phyloP scores from a whole-genome alignment of 352 stramenopile species.

The Phytophthora hybrid region DNA sequence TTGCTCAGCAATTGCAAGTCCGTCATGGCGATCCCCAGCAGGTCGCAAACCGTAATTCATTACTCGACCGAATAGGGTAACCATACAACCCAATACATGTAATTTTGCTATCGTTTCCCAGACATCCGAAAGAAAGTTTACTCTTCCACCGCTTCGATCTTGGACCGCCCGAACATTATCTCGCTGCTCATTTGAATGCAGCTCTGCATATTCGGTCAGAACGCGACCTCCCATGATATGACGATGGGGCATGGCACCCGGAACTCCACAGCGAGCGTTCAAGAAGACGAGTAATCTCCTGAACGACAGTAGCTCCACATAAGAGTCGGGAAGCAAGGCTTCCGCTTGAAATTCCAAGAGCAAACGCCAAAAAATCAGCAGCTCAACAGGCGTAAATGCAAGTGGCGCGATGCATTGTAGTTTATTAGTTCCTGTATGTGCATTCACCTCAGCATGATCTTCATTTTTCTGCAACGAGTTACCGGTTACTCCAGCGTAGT shows the following conservation, averaged over 20 bases:
- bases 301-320: constrained; percentile 6
- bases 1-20: constrained; percentile 20
- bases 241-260: neutral
- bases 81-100: constrained; percentile 15
- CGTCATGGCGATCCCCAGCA: constrained; percentile 16
- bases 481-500: constrained; percentile 8
- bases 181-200: constrained; percentile 15
- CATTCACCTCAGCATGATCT: neutral
- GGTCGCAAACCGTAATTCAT: constrained; percentile 18
- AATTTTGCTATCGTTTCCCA: constrained; percentile 18
- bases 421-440: neutral
- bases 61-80: constrained; percentile 5
- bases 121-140: neutral
- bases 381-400: constrained; percentile 1
- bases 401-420: neutral
- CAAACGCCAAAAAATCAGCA: neutral
- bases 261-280: constrained; percentile 18
- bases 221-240: constrained; percentile 12
- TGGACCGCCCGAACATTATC: constrained; percentile 6
- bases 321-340: constrained; percentile 2
- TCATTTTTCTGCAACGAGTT: neutral
- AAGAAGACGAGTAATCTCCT: constrained; percentile 10
- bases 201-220: constrained; percentile 15
- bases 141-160: constrained; percentile 15
- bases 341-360: constrained; percentile 10